phyloP scores from a whole-genome alignment of 306 rosid genomes.

The Pterocarpus santalinus region DNA sequence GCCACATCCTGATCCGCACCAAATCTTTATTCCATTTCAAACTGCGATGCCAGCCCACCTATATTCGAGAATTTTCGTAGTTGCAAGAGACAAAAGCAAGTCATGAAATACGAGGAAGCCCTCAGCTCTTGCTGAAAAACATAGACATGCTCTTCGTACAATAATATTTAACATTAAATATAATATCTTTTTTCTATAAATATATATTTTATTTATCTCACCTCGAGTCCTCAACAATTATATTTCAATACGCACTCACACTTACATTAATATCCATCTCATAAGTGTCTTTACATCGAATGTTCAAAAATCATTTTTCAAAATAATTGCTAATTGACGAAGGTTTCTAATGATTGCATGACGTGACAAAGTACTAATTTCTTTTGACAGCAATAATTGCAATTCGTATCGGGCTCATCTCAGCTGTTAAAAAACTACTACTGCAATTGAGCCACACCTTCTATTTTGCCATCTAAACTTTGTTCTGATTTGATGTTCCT shows the following conservation, averaged over 20 bases:
- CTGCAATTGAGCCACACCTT: not conserved
- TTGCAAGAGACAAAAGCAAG: not conserved
- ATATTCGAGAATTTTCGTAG: not conserved
- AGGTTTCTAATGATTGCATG: constrained; percentile 22
- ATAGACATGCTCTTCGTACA: too few relatives aligned
- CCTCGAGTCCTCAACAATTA: too few relatives aligned
- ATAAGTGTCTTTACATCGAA: too few relatives aligned
- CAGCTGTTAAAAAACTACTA: not conserved
- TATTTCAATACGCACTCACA: too few relatives aligned
- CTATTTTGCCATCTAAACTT: not conserved
- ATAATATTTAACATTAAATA: too few relatives aligned
- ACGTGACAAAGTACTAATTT: not conserved
- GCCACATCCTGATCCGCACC: constrained; percentile 11
- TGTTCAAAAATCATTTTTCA: too few relatives aligned
- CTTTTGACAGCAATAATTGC: not conserved
- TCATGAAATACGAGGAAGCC: not conserved
- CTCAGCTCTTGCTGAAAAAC: not conserved
- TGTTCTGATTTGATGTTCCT: not conserved
- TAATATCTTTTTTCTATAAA: too few relatives aligned
- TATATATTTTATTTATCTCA: too few relatives aligned
- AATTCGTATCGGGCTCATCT: not conserved
- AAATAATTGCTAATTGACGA: not conserved
- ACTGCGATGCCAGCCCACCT: constrained; percentile 20
- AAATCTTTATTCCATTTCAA: constrained; percentile 24
- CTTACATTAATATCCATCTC: too few relatives aligned